Evolutionary conservation across 208 protist species (phyloP), one percentile per base, ranked within the genome.

Genomic region (Trypanosoma brucei): DNA sequence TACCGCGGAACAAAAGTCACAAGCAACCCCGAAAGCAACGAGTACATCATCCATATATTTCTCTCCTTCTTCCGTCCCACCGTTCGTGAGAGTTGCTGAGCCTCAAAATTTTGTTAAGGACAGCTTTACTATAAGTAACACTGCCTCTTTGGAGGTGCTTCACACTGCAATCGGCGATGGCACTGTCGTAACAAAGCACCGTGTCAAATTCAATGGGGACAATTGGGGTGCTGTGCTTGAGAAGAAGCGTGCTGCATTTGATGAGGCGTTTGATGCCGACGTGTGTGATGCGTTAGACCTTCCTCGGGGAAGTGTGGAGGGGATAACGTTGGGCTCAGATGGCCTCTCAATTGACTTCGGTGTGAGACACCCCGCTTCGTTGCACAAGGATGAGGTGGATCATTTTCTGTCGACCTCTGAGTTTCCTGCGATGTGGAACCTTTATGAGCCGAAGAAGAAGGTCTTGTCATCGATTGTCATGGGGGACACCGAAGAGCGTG

Each of bases 171-270:
- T 22, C 22, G 22, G 22, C 22, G 22, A 22, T 22, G 22, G 22
- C 36, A 68, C 52, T 14, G 11, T 42, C 31, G 61, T 62, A 2
- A 76, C 73, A 33, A 63, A 67, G 37, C 77, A 83, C 59, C 62
- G 65, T 42, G 52, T 81, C 22, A 44, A 55, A n/a, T 75, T 86
- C 33, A 55, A 77, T 7, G 79, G 83, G 11, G 59, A 72, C 3
- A 59, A 69, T 14, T 86, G 77, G 77, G 63, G 54, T 0, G 42
- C 55, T 0, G 75, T 87, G 3, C 14, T 83, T 14, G 45, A 59
- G 1, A 51, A 53, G 13, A 40, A 62, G 45, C 59, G 75, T 13
- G 49, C 54, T 0, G 68, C 56, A 2, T 64, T 87, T 9, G 30
- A 61, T 3, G n/a, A 59, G 0, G 69, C 71, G 11, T 79, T 86